Percentiles rank a stretch among this genome's conserved stretches.
Evolutionary conservation across 1,139 yeast genomes (phyloP).

Genomic region (Lizanozyma gosingica): DNA sequence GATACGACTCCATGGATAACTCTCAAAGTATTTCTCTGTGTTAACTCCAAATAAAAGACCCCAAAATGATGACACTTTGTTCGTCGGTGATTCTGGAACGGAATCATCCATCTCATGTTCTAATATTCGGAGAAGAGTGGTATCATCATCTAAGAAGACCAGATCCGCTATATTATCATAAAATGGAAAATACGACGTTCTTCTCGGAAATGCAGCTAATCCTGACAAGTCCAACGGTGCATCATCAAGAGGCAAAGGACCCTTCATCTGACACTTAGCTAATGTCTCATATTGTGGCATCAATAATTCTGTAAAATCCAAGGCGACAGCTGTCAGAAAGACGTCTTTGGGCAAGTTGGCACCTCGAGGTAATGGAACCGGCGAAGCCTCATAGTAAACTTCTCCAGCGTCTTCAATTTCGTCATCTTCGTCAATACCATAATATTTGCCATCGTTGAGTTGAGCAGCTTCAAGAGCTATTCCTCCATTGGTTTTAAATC

Average conservation of each 20-base stretch:
- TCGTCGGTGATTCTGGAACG: too few species aligned
- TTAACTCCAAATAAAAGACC: not conserved
- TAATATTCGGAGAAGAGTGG: too few species aligned
- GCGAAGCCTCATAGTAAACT: conserved; percentile 2
- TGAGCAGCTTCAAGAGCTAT: not conserved
- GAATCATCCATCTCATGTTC: too few species aligned
- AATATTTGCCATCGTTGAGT: not conserved
- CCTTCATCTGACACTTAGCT: not conserved
- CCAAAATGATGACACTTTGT: too few species aligned
- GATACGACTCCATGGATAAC: not conserved
- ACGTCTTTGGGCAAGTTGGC: not conserved
- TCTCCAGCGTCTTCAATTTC: not conserved
- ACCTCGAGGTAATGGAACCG: not conserved
- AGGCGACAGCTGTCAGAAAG: not conserved
- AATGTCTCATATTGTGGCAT: not conserved
- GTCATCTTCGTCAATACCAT: not conserved
- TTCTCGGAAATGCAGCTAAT: not conserved
- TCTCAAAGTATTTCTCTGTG: not conserved
- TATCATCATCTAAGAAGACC: not conserved
- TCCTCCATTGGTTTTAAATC: not conserved
- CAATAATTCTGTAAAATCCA: not conserved
- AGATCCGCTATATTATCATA: not conserved
- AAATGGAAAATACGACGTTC: not conserved
- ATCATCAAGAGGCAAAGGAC: not conserved
- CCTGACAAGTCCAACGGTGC: not conserved